These are phyloP conservation scores for Dichomitus squalens DNA, from an alignment of 1,284 basidiomycete genomes.

Conservation along the genomic window DNA sequence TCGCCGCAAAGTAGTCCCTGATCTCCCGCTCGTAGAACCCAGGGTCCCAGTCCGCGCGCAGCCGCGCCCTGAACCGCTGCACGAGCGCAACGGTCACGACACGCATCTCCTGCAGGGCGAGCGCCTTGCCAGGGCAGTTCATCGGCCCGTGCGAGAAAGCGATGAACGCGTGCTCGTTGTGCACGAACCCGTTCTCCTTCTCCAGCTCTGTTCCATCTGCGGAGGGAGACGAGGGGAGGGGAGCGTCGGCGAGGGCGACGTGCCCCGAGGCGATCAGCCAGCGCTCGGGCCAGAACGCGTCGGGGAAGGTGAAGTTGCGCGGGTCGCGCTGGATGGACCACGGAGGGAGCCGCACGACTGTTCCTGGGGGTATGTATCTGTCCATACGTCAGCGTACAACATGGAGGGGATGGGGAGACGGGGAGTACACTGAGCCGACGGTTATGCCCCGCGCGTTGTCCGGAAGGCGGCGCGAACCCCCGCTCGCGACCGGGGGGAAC, in stretches of 20 bases:
- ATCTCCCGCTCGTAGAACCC: conserved; percentile 26
- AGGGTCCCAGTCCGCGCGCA: conserved; percentile 26
- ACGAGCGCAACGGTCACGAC: conserved; percentile 28
- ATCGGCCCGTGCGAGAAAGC: conserved; percentile 34
- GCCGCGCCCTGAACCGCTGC: conserved; percentile 30
- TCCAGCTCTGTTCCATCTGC: too few relatives aligned
- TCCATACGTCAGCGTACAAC: not conserved
- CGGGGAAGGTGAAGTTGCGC: conserved; percentile 31
- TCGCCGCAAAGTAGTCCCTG: conserved; percentile 24
- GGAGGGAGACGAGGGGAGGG: not conserved
- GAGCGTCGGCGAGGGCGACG: not conserved
- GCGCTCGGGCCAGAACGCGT: conserved; percentile 32
- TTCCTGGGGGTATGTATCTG: conserved; percentile 29
- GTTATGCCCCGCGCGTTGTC: conserved; percentile 14
- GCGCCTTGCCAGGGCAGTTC: conserved; percentile 35
- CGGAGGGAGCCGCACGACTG: conserved; percentile 20
- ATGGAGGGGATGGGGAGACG: not conserved
- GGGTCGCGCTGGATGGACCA: conserved; percentile 33
- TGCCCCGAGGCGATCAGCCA: conserved; percentile 24
- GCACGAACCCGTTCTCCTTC: conserved; percentile 29
- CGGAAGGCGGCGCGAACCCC: conserved; percentile 47
- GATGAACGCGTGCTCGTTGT: conserved; percentile 29
- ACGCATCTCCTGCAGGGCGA: conserved; percentile 31
- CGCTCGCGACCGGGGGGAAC: conserved; percentile 52
- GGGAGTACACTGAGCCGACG: conserved; percentile 29